Conservation (phyloP, 768 basidiomycete species). For the Suillus subaureus region DNA sequence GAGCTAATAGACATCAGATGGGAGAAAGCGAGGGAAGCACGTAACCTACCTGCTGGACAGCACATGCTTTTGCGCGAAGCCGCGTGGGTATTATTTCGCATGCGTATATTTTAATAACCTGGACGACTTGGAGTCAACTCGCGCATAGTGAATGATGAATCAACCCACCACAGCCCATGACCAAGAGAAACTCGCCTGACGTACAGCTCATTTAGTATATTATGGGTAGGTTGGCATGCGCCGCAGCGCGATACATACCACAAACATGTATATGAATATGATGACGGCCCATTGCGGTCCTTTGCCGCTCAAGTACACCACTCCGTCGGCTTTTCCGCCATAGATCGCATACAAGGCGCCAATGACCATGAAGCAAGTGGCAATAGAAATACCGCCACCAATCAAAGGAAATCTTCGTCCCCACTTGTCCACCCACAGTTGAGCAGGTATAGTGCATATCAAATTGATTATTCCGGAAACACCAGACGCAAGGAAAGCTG, state of each 20-base stretch:
- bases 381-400: slow-evolving; percentile 43
- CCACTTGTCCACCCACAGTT: slow-evolving; percentile 44
- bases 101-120: slow-evolving; percentile 41
- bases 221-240: not conserved
- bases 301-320: slow-evolving; percentile 25
- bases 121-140: not conserved
- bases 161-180: not conserved
- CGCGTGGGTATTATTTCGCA: slow-evolving; percentile 52
- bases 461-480: slow-evolving; percentile 49
- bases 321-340: slow-evolving; percentile 32
- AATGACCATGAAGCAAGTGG: slow-evolving; percentile 42
- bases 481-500: slow-evolving; percentile 53
- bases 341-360: slow-evolving; percentile 45
- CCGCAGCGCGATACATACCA: slow-evolving; percentile 32
- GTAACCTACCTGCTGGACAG: slow-evolving; percentile 43
- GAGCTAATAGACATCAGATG: slow-evolving; percentile 19
- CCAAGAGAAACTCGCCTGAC: not conserved
- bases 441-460: slow-evolving; percentile 39
- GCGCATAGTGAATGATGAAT: not conserved
- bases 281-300: slow-evolving; percentile 41
- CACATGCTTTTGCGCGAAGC: slow-evolving; percentile 47
- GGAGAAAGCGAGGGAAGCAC: not conserved
- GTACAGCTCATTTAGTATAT: not conserved
- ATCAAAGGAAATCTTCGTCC: slow-evolving; percentile 39
- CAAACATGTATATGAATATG: slow-evolving; percentile 49